A percentile compares a stretch with the other conserved stretches of the same genome.
Evolutionary conservation across 1,139 yeast species (phyloP).

Genomic region (Diutina rugosa): DNA sequence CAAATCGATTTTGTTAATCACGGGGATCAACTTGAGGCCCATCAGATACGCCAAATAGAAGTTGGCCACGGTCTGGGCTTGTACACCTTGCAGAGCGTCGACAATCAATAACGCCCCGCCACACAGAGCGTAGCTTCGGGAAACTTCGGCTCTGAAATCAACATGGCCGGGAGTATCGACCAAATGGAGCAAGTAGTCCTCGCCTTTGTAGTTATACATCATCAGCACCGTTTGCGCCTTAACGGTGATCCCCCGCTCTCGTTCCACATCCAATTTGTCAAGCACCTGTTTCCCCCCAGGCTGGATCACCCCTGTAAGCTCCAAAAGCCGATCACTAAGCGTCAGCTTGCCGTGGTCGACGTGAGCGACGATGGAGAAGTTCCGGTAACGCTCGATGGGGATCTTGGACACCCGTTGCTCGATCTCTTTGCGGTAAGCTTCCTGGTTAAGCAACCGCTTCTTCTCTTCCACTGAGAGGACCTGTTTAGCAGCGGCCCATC

Average conservation of each 20-base stretch:
- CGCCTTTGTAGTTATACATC: conserved; percentile 46
- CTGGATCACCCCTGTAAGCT: conserved; percentile 78
- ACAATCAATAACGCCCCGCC: conserved; percentile 86
- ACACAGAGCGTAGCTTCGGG: conserved; percentile 89
- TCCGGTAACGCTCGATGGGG: conserved; percentile 74
- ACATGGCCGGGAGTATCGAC: conserved; percentile 99
- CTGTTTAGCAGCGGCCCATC: not conserved
- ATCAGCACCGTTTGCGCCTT: conserved; percentile 95
- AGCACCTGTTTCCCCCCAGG: conserved; percentile 77
- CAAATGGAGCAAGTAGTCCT: conserved; percentile 73
- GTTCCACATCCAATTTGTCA: conserved; percentile 87
- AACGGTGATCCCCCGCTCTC: conserved; percentile 83
- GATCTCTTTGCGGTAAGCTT: conserved; percentile 5
- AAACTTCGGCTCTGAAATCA: conserved; percentile 88
- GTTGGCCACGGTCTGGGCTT: conserved; percentile 96
- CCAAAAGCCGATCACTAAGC: conserved; percentile 73
- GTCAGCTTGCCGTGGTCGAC: conserved; percentile 97
- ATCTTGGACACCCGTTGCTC: conserved; percentile 53
- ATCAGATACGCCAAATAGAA: conserved; percentile 81
- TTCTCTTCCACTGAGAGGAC: not conserved
- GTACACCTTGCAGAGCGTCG: conserved; percentile 94
- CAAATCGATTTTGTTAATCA: conserved; percentile 83
- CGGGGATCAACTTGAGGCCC: conserved; percentile 74
- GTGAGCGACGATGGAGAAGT: conserved; percentile 93
- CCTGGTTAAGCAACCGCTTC: not conserved